Evolutionary conservation across 2,329 filamentous ascomycete genomes (phyloP), one percentile per base, ranked within the genome.

Genomic region (Aspergillus eucalypticola): DNA sequence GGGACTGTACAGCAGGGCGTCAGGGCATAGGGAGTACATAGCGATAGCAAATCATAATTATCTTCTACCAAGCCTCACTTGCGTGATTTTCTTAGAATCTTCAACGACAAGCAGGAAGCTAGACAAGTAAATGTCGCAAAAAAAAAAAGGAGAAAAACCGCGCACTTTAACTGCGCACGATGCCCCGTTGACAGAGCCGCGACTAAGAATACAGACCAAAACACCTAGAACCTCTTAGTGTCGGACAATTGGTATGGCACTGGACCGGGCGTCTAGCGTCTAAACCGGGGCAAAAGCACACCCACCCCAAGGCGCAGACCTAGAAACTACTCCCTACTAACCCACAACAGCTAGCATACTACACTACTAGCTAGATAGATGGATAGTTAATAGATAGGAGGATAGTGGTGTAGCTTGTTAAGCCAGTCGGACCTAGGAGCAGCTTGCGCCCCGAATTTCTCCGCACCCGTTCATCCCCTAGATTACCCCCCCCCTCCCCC

Each of bases 1-100:
- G 51, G 55, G 59, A 63, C 46, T 64, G 60, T 61, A 66, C 56
- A 64, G 54, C 60, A 44, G 59, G 50, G 56, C 46, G 46, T 56
- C 49, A 21, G 52, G 57, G 29, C 53, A 29, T 49, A 60, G 59
- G 57, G 54, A 56, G 54, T 54, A 58, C 52, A 58, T 60, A 60
- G 62, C 54, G 55, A 55, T 60, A 56, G 41, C 48, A 27, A 51
- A 54, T 25, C 35, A 50, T 32, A 29, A 27, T 29, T 21, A 35
- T n/a, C 32, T 50, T 15, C 27, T 50, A 29, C 13, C 46, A 17
- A 32, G 44, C 44, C 21, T 49, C 23, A 15, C 11, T 4, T 49
- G 21, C 23, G 44, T 27, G 21, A 15, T 23, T 44, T 44, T 44
- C 21, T 11, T 5, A 27, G 25, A 27, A 27, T 27, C 32, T 0